Evolutionary conservation across 2,329 filamentous ascomycete genomes (phyloP).

Genomic region (Balansia obtecta): DNA sequence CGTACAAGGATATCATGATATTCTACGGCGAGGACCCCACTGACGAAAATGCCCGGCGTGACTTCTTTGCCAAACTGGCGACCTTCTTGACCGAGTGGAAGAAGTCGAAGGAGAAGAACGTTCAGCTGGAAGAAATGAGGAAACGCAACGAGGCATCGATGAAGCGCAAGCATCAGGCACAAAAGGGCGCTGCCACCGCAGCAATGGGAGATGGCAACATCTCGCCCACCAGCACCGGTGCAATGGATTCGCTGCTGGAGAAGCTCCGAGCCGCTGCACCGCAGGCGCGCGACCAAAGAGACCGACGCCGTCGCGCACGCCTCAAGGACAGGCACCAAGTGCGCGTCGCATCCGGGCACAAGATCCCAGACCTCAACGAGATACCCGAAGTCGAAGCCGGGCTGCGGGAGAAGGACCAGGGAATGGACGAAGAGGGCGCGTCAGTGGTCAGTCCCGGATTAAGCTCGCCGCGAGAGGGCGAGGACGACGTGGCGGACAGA

Average conservation of each 20-base stretch:
- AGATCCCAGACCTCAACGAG: conserved; percentile 61
- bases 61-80: conserved; percentile 92
- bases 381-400: conserved; percentile 41
- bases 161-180: conserved; percentile 73
- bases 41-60: conserved; percentile 84
- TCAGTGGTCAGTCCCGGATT: conserved; percentile 36
- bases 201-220: conserved; percentile 33
- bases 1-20: conserved; percentile 88
- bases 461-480: conserved; percentile 31
- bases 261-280: conserved; percentile 89
- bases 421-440: conserved; percentile 35
- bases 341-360: conserved; percentile 76
- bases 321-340: conserved; percentile 87
- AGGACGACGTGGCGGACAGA: conserved; percentile 71
- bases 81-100: conserved; percentile 89
- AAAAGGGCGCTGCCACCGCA: conserved; percentile 34
- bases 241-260: conserved; percentile 92
- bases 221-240: conserved; percentile 66
- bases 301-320: conserved; percentile 72
- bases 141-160: conserved; percentile 83
- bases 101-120: conserved; percentile 90
- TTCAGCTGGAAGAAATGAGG: conserved; percentile 66
- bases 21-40: conserved; percentile 91
- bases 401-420: conserved; percentile 20
- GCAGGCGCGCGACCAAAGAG: conserved; percentile 77